Percentiles rank a stretch among this genome's conserved stretches.
These are phyloP conservation scores for Ceratorhiza oryzae-sativae DNA, from an alignment of 1,284 basidiomycete species.

Conservation along the genomic window DNA sequence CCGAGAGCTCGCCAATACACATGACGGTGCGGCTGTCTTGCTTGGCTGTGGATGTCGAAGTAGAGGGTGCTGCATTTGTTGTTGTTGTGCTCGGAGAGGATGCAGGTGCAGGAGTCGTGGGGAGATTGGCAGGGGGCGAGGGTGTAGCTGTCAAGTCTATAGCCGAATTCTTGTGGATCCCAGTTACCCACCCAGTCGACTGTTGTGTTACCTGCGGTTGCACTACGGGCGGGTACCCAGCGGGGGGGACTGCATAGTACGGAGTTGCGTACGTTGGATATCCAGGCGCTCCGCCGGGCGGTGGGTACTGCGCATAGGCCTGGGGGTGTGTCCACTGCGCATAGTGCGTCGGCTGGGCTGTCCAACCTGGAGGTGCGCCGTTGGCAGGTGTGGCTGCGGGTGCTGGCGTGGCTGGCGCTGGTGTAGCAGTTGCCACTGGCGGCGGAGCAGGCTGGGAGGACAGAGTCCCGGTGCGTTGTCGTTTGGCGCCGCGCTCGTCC, in stretches of 20 bases:
- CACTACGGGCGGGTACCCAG: not conserved
- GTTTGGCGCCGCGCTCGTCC: conserved; percentile 32
- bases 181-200: conserved; percentile 4
- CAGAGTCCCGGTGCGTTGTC: conserved; percentile 21
- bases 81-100: conserved; percentile 9
- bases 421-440: conserved; percentile 12
- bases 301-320: conserved; percentile 28
- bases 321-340: conserved; percentile 21
- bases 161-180: conserved; percentile 7
- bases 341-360: conserved; percentile 7
- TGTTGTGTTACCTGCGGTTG: not conserved
- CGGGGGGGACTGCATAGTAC: conserved; percentile 9
- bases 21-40: conserved; percentile 52
- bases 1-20: conserved; percentile 85
- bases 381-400: conserved; percentile 17
- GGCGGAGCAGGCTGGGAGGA: conserved; percentile 25
- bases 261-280: conserved; percentile 19
- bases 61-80: not conserved
- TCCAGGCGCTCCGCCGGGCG: conserved; percentile 16
- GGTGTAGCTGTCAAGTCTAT: conserved; percentile 35
- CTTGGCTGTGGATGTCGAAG: conserved; percentile 15
- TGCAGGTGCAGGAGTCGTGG: conserved; percentile 7
- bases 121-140: conserved; percentile 18
- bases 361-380: conserved; percentile 6
- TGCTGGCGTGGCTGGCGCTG: conserved; percentile 1